Evolutionary conservation across 805 yeast species (phyloP).

Genomic region (Kazachstania kunashirensis): DNA sequence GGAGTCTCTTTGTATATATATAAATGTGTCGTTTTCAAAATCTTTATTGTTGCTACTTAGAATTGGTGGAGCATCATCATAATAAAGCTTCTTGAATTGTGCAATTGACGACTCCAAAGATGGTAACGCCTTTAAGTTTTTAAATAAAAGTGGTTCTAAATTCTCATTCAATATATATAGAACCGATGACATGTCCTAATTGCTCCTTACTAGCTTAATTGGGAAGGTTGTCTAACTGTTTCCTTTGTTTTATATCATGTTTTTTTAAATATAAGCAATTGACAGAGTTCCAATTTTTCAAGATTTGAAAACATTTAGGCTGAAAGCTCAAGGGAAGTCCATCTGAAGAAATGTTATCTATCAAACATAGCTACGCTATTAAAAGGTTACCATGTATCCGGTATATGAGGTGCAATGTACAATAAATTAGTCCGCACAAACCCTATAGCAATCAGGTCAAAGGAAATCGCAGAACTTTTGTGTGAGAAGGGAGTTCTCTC

Average conservation of each 20-base stretch:
- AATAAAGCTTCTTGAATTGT: conserved; percentile 15
- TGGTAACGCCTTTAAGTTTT: conserved; percentile 21
- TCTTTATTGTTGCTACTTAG: neutral
- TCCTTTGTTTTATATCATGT: no score
- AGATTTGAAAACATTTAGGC: no score
- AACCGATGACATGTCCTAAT: conserved; percentile 8
- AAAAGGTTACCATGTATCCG: no score
- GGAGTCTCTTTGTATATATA: conserved; percentile 21
- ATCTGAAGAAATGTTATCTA: no score
- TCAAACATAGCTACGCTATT: no score
- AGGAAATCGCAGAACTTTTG: conserved; percentile 18
- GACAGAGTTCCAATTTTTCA: no score
- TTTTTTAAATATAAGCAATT: no score
- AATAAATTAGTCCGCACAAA: conserved; percentile 30
- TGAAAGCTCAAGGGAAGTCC: no score
- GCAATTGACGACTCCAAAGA: conserved; percentile 13
- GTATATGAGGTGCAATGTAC: no score
- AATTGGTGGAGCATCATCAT: conserved; percentile 13
- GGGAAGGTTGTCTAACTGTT: no score
- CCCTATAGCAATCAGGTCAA: conserved; percentile 22
- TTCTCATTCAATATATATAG: conserved; percentile 23
- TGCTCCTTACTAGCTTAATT: no score
- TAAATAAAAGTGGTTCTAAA: conserved; percentile 21
- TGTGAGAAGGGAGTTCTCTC: neutral
- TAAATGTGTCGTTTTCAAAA: conserved; percentile 7